These are phyloP conservation scores for Evernia prunastri DNA, from an alignment of 495 filamentous ascomycete genomes.

Conservation along the genomic window DNA sequence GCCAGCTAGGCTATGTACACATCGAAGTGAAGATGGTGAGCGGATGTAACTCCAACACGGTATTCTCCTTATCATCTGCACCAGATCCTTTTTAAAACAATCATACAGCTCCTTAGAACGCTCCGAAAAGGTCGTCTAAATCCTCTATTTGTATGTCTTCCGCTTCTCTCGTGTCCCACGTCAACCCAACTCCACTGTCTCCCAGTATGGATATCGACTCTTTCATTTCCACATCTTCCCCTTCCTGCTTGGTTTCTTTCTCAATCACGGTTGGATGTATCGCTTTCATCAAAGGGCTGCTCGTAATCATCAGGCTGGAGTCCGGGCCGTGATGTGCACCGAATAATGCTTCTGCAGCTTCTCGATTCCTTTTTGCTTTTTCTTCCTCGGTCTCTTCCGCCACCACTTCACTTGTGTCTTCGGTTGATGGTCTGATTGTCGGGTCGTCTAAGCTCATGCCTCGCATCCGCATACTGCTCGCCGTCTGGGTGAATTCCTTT, in stretches of 20 bases:
- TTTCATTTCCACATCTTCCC: conserved; percentile 41
- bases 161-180: conserved; percentile 46
- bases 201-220: conserved; percentile 39
- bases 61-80: not conserved
- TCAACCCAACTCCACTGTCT: conserved; percentile 39
- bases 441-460: conserved; percentile 48
- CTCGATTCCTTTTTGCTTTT: conserved; percentile 42
- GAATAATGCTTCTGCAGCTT: conserved; percentile 49
- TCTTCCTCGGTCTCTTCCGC: conserved; percentile 39
- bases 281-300: conserved; percentile 37
- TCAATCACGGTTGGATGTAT: conserved; percentile 12
- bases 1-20: conserved; percentile 14
- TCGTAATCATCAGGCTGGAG: conserved; percentile 26
- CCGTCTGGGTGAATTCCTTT: conserved; percentile 93
- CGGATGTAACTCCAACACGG: not conserved
- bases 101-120: conserved; percentile 42
- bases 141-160: conserved; percentile 89
- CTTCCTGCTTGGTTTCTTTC: conserved; percentile 21
- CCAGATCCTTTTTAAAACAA: not conserved
- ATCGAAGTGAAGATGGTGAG: conserved; percentile 13
- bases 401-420: conserved; percentile 26
- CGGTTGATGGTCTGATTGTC: conserved; percentile 31
- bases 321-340: conserved; percentile 37
- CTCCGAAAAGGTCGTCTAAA: conserved; percentile 79
- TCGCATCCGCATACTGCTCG: conserved; percentile 74